phyloP scores from a whole-genome alignment of 208 protist genomes.

The Borovskyia barvae region DNA sequence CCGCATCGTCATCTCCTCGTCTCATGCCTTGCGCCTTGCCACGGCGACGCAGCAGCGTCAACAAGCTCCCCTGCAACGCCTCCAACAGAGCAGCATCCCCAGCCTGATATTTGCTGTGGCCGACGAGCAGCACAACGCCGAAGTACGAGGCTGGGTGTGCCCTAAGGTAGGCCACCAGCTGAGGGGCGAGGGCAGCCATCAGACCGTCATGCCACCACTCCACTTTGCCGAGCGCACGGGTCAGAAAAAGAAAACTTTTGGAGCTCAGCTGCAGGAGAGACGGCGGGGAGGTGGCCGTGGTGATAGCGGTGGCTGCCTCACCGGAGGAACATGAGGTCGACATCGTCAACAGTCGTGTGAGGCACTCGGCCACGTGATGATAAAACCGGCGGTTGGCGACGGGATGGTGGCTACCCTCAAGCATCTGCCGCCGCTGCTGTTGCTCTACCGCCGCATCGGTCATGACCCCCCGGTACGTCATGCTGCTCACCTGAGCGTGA shows the following conservation, averaged over 20 bases:
- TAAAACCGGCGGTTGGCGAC: slow-evolving; percentile 45
- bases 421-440: background rate
- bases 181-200: slow-evolving; percentile 33
- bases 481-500: slow-evolving; percentile 26
- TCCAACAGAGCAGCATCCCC: slow-evolving; percentile 32
- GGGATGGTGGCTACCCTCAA: slow-evolving; percentile 22
- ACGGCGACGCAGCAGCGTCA: slow-evolving; percentile 37
- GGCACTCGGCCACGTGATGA: slow-evolving; percentile 15
- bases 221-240: slow-evolving; percentile 58
- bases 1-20: background rate
- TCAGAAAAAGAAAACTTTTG: slow-evolving; percentile 61
- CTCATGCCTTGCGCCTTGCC: background rate
- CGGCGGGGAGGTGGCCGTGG: slow-evolving; percentile 8
- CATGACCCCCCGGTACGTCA: background rate
- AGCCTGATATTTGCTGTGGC: slow-evolving; percentile 41
- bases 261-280: slow-evolving; percentile 18
- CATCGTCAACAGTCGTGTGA: slow-evolving; percentile 24
- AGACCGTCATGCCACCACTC: slow-evolving; percentile 38
- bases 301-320: background rate
- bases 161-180: slow-evolving; percentile 39
- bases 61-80: slow-evolving; percentile 44
- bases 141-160: slow-evolving; percentile 48
- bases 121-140: slow-evolving; percentile 48
- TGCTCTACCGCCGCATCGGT: background rate
- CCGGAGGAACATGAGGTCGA: no score